Evolutionary conservation across 345 rosid species (phyloP).

Genomic region (Combretum micranthum): DNA sequence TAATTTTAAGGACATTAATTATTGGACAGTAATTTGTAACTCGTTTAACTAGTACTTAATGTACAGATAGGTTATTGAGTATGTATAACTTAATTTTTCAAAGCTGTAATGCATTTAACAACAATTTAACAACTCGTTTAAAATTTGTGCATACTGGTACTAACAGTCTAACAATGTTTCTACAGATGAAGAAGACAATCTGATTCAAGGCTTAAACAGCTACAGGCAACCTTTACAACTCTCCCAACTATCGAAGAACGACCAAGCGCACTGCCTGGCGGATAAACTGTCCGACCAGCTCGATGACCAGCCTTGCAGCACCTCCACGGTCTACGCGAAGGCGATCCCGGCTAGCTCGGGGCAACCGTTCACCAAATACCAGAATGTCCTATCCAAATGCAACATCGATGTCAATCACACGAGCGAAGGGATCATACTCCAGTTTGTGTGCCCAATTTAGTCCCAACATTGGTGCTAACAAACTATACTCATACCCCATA

Average conservation of each 20-base stretch:
- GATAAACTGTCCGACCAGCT: conserved; percentile 47
- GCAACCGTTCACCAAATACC: conserved; percentile 32
- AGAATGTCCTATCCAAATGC: conserved; percentile 42
- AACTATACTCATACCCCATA: conserved; percentile 55
- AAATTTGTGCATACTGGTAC: too few relatives aligned
- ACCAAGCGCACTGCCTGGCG: conserved; percentile 58
- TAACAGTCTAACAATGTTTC: background rate
- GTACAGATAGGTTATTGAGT: too few relatives aligned
- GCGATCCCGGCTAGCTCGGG: conserved; percentile 16
- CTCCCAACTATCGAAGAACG: conserved; percentile 35
- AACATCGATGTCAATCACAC: conserved; percentile 44
- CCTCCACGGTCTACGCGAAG: conserved; percentile 11
- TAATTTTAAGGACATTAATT: too few relatives aligned
- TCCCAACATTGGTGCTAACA: conserved; percentile 56
- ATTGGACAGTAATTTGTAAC: too few relatives aligned
- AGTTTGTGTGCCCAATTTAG: conserved; percentile 48
- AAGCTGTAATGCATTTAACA: too few relatives aligned
- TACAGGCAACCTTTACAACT: conserved; percentile 41
- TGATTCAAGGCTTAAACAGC: conserved; percentile 71
- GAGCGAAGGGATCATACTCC: conserved; percentile 51
- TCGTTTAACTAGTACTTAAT: too few relatives aligned
- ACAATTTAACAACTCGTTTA: too few relatives aligned
- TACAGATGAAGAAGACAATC: conserved; percentile 53
- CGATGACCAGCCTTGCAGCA: conserved; percentile 44
- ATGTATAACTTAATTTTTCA: too few relatives aligned